Base-by-base conservation (phyloP, 108 stramenopile species). In the Schizochytrium sp. region DNA sequence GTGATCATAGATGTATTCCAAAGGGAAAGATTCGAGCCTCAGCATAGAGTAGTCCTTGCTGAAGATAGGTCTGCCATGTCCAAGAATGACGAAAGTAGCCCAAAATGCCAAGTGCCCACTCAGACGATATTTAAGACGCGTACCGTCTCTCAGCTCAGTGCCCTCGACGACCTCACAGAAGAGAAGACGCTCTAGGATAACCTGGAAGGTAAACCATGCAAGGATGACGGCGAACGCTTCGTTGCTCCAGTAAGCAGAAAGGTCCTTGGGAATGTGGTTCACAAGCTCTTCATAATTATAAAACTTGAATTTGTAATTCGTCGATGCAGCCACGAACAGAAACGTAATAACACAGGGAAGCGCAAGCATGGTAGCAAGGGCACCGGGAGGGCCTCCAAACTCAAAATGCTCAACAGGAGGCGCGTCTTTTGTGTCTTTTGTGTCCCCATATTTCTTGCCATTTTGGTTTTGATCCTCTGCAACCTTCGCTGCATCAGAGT, bases 41-140 rank as follows among this genome's bases (percentile, higher is more conserved):
- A 73, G 17, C 3, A 17, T 15, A 7, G 61, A 12, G 0, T 3
- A 3, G 87, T 40, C 38, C 5, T 56, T 0, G 1, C 10, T 17
- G n/a, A 83, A 8, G 73, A 38, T 41, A 10, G 13, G 38, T 44
- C 10, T 57, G 3, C 61, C 72, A 57, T 91, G 88, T 53, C 91
- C 89, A 72, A 95, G 46, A 13, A 95, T 88, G 8, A 97, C 56
- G 7, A 96, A 64, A 8, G 97, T 93, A 69, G 93, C 92, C 98
- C 98, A 98, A 91, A 98, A 98, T 47, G 96, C 95, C 69, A 96
- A 89, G 90, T 98, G 98, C 5, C 98, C 99, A 89, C 96, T 98
- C 90, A 99, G 90, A 72, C 95, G 95, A 89, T 99, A 99, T 3
- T 88, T 45, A 53, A 99, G 93, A 12, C 92, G 90, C 61, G 88